Base-by-base conservation (phyloP, 192 early-diverging fungal genomes). In the Oehlia diaphana region DNA sequence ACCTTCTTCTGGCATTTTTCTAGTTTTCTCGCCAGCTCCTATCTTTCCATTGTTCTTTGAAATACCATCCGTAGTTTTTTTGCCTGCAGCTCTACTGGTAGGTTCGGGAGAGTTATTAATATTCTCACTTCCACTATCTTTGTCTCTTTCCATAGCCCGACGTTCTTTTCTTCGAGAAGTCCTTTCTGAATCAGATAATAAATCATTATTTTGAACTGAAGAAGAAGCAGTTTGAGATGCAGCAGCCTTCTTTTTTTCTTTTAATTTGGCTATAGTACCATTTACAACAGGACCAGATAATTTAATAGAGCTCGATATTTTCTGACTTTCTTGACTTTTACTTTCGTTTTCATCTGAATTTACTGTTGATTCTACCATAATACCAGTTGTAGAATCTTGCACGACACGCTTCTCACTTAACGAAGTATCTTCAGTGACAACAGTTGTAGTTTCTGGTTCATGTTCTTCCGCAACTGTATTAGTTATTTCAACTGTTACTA, bases 231-330 rank as follows among this genome's bases (percentile, higher is more conserved):
- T 49, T 5, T 47, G 31, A 9, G 79, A 14, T 14, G 79, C 70
- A 14, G 67, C 62, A 8, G 67, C 76, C 39, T 81, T 81, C 53
- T 83, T 82, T 81, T 84, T 86, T 71, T 86, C 85, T 63, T 86
- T 86, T 28, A 86, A 69, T 72, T 84, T 86, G 0, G 85, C 83
- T 63, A 86, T 86, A 12, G 85, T 79, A 28, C 81, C 83, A 50
- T 86, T 86, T 26, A 86, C 83, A 37, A 82, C 81, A 8, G 85
- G 69, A 26, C 85, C 85, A 62, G 83, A 83, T 23, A 86, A 70
- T 76, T 84, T 86, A 49, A 82, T 77, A 49, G 44, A 12, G 2
- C 69, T 65, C n/a, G 77, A 53, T 69, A 44, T 31, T 49, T 31
- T 69, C 23, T 47, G 63, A 69, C 35, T 78, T 31, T 78, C 77